Evolutionary conservation across 129 eudicot genomes (phyloP).

Genomic region (Pulicaria dysenterica): DNA sequence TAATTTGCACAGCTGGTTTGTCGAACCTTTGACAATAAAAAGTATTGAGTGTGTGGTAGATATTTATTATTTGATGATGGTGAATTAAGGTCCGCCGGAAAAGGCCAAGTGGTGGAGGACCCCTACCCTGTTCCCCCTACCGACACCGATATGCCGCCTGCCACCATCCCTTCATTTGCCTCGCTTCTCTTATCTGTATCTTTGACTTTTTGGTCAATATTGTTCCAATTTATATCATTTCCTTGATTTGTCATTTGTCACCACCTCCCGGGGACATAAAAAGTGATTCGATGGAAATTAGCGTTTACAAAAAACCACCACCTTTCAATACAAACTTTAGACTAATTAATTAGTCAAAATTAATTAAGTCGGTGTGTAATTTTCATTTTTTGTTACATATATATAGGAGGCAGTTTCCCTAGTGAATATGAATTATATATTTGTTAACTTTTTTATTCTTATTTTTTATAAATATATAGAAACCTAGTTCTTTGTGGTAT

Average conservation of each 20-base stretch:
- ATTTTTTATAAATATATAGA: no score
- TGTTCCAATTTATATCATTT: neutral
- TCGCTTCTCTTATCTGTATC: neutral
- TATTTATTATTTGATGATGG: slow-evolving; percentile 11
- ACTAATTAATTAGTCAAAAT: neutral
- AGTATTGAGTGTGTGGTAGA: slow-evolving; percentile 2
- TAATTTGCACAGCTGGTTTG: neutral
- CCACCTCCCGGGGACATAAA: neutral
- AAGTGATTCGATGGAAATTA: slow-evolving; percentile 27
- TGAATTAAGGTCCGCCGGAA: slow-evolving; percentile 26
- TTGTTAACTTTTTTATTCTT: no score
- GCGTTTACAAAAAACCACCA: neutral
- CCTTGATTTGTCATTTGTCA: neutral
- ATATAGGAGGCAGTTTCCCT: no score
- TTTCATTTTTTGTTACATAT: no score
- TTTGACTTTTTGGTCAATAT: slow-evolving; percentile 27
- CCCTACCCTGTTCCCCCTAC: slow-evolving; percentile 30
- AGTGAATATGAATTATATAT: no score
- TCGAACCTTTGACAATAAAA: neutral
- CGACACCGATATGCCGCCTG: slow-evolving; percentile 30
- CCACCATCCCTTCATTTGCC: slow-evolving; percentile 13
- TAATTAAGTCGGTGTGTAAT: neutral
- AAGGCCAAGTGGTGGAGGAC: slow-evolving; percentile 34
- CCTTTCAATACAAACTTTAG: neutral
- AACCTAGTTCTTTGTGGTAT: no score